These are phyloP conservation scores for Xylaria polymorpha DNA, from an alignment of 2,329 filamentous ascomycete genomes.

Conservation along the genomic window DNA sequence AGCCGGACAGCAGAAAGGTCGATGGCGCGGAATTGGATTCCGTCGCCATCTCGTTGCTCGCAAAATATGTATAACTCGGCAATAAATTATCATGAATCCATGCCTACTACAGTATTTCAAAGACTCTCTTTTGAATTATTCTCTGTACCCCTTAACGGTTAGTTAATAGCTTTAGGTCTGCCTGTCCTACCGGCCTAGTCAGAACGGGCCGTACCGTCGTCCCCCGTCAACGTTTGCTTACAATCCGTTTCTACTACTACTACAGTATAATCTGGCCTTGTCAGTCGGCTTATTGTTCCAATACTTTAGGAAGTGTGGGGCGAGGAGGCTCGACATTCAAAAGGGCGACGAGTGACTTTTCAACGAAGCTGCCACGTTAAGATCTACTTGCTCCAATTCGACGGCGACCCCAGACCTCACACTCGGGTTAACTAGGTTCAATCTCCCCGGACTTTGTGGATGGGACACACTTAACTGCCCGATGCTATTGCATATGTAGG, in stretches of 20 bases:
- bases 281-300: not conserved
- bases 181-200: not conserved
- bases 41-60: not conserved
- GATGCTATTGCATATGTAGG: slow-evolving; percentile 14
- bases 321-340: slow-evolving; percentile 11
- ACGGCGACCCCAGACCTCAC: not conserved
- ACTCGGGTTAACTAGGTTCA: slow-evolving; percentile 19
- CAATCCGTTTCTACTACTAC: not conserved
- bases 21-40: not conserved
- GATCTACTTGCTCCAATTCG: slow-evolving; percentile 27
- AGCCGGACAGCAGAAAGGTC: not conserved
- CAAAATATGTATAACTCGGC: slow-evolving; percentile 6
- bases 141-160: slow-evolving; percentile 2
- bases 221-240: slow-evolving; percentile 3
- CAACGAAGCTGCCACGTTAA: slow-evolving; percentile 17
- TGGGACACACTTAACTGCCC: slow-evolving; percentile 1
- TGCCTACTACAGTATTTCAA: not conserved
- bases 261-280: not conserved
- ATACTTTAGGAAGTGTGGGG: slow-evolving; percentile 8
- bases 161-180: not conserved
- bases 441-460: slow-evolving; percentile 14
- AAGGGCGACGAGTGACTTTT: slow-evolving; percentile 28
- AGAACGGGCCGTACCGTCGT: slow-evolving; percentile 30
- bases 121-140: not conserved
- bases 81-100: not conserved